Base-by-base conservation (phyloP, 441 rosid genomes). In the Pelargonium australe region DNA sequence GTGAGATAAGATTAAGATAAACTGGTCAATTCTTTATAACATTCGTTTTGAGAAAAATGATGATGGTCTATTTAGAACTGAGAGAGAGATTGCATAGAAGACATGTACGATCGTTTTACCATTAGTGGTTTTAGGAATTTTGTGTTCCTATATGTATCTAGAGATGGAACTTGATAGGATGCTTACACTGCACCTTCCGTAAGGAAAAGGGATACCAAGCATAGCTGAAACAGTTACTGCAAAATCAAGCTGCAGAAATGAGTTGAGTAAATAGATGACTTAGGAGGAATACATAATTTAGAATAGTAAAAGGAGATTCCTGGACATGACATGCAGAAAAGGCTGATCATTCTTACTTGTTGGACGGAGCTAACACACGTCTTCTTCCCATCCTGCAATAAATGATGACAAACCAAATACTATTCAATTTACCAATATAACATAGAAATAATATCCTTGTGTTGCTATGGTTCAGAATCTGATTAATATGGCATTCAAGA, bases 101-200 rank as follows among this genome's bases (percentile, higher is more conserved):
- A 14, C 65, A 62, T 8, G 40, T 28, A 62, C 28, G 11, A 62
- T 62, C 13, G 65, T 62, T 25, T 62, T 62, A 62, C n/a, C 41
- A 25, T 62, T 23, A 28, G 41, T n/a, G n/a, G 65, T 28, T 62
- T 11, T 25, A 62, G 16, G 65, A 14, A 62, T 28, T 62, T 62
- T 12, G 23, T 25, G 28, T 25, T 12, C 40, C 41, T 62, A 28
- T 62, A 16, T 62, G 31, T 28, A 79, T 49, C 49, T 40, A 64
- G 17, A 45, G 34, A 6, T 55, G 67, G 66, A 77, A 57, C 76
- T 67, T 67, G 68, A 84, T 14, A 81, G 78, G 77, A 82, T 81
- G 85, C 97, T 85, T 85, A 92, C 89, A 85, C 82, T 80, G 87
- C 87, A 92, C 98, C 98, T 95, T 95, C 99, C 98, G 79, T 89